phyloP scores from a whole-genome alignment of 208 protist genomes.

The Trichomonas vaginalis region DNA sequence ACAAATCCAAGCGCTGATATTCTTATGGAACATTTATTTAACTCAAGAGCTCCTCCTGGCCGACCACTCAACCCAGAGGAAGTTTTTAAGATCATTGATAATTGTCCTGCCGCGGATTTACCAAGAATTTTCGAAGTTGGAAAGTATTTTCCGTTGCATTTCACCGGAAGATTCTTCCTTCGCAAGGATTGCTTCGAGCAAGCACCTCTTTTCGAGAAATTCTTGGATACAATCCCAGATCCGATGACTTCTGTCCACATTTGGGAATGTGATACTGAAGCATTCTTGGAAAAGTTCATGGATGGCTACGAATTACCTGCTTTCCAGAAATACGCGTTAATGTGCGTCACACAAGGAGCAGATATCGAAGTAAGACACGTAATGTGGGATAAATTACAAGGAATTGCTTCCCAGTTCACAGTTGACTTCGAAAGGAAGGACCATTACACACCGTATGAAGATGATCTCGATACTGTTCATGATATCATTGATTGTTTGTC shows the following conservation, averaged over 20 bases:
- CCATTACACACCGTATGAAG: no score
- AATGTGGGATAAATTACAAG: no score
- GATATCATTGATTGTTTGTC: no score
- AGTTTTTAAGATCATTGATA: not conserved
- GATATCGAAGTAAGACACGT: not conserved
- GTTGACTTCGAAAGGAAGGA: no score
- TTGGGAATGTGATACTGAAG: not conserved
- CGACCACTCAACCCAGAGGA: not conserved
- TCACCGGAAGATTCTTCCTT: not conserved
- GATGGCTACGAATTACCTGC: not conserved
- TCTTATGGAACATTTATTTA: not conserved
- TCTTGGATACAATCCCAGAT: not conserved
- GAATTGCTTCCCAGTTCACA: no score
- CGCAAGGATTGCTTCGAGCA: not conserved
- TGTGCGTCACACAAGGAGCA: not conserved
- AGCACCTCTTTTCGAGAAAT: not conserved
- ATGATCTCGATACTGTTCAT: no score
- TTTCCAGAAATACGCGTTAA: not conserved
- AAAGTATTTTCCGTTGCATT: not conserved
- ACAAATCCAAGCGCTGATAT: not conserved
- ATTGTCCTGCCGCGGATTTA: not conserved
- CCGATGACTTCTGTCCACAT: not conserved
- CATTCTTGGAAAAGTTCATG: not conserved
- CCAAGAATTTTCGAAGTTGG: not conserved
- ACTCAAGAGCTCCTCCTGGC: not conserved